Base-by-base conservation (phyloP, 2,329 filamentous ascomycete genomes). In the Teratosphaeria viscida region DNA sequence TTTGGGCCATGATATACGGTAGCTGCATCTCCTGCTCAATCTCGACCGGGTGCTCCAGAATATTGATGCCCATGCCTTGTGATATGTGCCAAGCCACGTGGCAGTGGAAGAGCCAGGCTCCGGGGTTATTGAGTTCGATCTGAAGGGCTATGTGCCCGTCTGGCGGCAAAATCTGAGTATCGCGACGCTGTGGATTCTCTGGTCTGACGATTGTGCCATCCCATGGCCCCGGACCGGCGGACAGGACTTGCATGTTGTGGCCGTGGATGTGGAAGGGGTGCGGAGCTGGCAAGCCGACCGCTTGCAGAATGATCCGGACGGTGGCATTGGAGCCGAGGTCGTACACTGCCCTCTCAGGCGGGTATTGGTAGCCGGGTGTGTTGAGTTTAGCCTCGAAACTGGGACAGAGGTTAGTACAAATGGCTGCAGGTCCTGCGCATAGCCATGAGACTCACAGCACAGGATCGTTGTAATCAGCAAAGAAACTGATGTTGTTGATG, bases 301-400 rank as follows among this genome's bases (percentile, higher is more conserved):
- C 65, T 32, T 79, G 80, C 8, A 87, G 68, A 19, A 84, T 74
- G n/a, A 88, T 71, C 7, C 84, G 76, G 32, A 88, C 76, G 6
- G 80, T 81, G 43, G 73, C 74, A 62, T 82, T 82, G 26, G 68
- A 72, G 55, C 82, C 76, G 1, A 75, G 63, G 2, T 78, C 75
- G 65, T 81, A 85, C 2, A 77, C 75, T 23, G 78, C 72, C 11
- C 59, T 57, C 39, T 62, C 32, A 2, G 57, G 39, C 5, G 55
- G 57, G 61, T 63, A 66, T 57, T 60, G 59, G n/a, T 55, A 53
- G 52, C 66, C 43, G 43, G 43, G 43, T 23, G 43, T 64, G 32
- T 65, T 65, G 29, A 65, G 61, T 43, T 62, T 62, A 34, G 65
- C 66, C 56, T 65, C 64, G 56, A 62, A 57, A 55, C 57, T 58